These are phyloP conservation scores for Nakaseomyces uthaithaninus DNA, from an alignment of 1,139 yeast genomes.

Conservation along the genomic window DNA sequence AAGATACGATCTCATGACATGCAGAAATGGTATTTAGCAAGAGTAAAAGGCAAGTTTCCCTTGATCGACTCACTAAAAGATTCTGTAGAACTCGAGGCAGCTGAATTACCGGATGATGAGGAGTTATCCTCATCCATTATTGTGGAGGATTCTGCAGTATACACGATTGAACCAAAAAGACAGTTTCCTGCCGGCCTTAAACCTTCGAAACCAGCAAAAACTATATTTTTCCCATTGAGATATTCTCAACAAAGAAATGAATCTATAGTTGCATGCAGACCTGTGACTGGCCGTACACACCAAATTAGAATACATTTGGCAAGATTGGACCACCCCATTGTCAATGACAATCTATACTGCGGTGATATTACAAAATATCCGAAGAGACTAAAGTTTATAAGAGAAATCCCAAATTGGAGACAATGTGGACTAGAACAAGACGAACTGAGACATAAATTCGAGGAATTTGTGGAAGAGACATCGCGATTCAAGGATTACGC, in stretches of 20 bases:
- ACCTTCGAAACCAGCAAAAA: conserved; percentile 35
- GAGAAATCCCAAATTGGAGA: conserved; percentile 69
- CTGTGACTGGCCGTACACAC: conserved; percentile 69
- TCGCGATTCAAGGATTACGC: conserved; percentile 12
- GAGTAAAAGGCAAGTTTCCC: conserved; percentile 57
- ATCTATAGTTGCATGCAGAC: conserved; percentile 55
- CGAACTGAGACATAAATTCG: conserved; percentile 27
- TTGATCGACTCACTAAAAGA: conserved; percentile 13
- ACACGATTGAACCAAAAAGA: conserved; percentile 62
- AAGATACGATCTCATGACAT: conserved; percentile 39
- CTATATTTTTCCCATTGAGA: conserved; percentile 35
- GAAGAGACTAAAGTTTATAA: conserved; percentile 25
- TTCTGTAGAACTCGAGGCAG: neutral
- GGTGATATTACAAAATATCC: conserved; percentile 25
- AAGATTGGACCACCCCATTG: conserved; percentile 58
- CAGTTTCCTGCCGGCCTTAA: conserved; percentile 28
- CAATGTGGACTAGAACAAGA: conserved; percentile 42
- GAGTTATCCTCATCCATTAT: conserved; percentile 29
- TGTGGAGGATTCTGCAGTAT: conserved; percentile 53
- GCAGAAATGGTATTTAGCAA: conserved; percentile 45
- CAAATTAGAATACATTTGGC: conserved; percentile 70
- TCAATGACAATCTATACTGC: conserved; percentile 56
- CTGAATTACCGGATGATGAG: conserved; percentile 1
- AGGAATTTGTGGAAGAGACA: conserved; percentile 23
- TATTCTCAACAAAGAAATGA: conserved; percentile 35